Evolutionary conservation across 2,329 filamentous ascomycete genomes (phyloP).

Genomic region (Fusarium coffeatum): DNA sequence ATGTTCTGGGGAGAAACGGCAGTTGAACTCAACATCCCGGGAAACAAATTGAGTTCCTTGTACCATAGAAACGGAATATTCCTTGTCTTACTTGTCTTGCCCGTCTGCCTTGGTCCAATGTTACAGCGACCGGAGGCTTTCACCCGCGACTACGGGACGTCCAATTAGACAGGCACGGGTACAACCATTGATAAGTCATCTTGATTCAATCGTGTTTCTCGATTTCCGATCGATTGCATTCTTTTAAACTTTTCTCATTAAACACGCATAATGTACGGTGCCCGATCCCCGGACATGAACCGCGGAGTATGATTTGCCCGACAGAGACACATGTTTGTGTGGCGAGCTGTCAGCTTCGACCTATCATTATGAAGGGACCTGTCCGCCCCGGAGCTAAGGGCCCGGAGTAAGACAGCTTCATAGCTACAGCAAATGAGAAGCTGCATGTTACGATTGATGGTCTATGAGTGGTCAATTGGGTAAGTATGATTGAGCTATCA

Average conservation of each 20-base stretch:
- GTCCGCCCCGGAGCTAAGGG: slow-evolving; percentile 3
- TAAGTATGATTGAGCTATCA: neutral
- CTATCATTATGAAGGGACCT: neutral
- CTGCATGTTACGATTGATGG: neutral
- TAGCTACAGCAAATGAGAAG: neutral
- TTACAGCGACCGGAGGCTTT: neutral
- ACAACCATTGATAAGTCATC: too few species aligned
- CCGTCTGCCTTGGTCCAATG: too few species aligned
- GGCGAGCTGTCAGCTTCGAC: neutral
- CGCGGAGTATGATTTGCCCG: too few species aligned
- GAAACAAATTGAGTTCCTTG: neutral
- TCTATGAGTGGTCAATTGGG: neutral
- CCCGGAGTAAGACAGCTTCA: neutral
- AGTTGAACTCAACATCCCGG: neutral
- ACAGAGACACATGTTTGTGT: neutral
- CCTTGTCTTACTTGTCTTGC: neutral
- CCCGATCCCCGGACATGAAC: too few species aligned
- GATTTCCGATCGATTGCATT: neutral
- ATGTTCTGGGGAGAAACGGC: too few species aligned
- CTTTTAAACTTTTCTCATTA: neutral
- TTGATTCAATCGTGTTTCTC: neutral
- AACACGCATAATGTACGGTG: neutral
- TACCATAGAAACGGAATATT: neutral
- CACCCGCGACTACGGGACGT: neutral
- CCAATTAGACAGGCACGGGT: neutral